These are phyloP conservation scores for Penicillium odoratum DNA, from an alignment of 495 filamentous ascomycete species.

Conservation along the genomic window DNA sequence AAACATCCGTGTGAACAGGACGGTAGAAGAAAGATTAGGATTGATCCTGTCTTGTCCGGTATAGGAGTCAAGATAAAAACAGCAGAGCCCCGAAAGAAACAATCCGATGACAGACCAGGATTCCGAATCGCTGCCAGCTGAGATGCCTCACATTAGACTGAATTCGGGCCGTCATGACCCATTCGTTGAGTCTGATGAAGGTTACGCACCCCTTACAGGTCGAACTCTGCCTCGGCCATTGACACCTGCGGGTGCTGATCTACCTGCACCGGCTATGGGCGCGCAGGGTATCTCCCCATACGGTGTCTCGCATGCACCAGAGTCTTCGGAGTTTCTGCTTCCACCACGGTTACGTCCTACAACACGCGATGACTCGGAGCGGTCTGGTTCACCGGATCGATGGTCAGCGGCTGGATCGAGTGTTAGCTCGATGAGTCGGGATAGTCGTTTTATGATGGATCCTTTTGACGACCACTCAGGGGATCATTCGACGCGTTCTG, in stretches of 20 bases:
- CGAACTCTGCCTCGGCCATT: conserved; percentile 28
- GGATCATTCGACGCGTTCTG: conserved; percentile 60
- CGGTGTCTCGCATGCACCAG: conserved; percentile 39
- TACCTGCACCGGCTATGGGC: conserved; percentile 8
- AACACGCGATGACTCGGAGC: conserved; percentile 13
- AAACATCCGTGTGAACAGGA: background rate
- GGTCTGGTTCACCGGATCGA: conserved; percentile 23
- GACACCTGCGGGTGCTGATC: conserved; percentile 19
- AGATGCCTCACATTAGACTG: conserved; percentile 56
- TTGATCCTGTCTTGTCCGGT: background rate
- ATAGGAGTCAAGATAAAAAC: background rate
- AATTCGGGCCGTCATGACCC: conserved; percentile 59
- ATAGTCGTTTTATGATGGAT: conserved; percentile 45
- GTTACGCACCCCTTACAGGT: conserved; percentile 22
- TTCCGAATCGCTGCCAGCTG: conserved; percentile 12
- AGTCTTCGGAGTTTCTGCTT: conserved; percentile 61
- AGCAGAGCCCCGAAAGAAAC: background rate
- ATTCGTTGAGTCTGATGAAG: conserved; percentile 35
- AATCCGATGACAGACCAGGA: conserved; percentile 24
- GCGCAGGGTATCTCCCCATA: conserved; percentile 27
- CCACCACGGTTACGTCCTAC: conserved; percentile 46
- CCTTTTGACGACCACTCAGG: conserved; percentile 54
- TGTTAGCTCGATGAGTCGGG: conserved; percentile 47
- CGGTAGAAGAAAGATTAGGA: background rate
- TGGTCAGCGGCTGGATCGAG: conserved; percentile 25